Base-by-base conservation (phyloP, 31 red algal species). In the Bonnemaisonia californica region DNA sequence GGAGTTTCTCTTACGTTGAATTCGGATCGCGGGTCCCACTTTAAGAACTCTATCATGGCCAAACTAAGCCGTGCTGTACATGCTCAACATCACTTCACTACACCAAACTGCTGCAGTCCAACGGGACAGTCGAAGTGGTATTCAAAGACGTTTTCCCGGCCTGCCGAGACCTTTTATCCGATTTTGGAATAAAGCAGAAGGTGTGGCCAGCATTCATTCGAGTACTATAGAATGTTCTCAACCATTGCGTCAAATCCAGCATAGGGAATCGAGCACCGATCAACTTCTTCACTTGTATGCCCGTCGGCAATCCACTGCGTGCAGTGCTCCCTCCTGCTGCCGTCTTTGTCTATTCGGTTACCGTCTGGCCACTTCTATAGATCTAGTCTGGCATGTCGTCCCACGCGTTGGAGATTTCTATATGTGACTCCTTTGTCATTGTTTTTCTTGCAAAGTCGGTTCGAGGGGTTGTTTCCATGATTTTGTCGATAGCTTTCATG, bases 31-130 rank as follows among this genome's bases (percentile, higher is more conserved):
- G 59, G 59, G 8, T 16, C 59, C 9, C 59, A 63, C 59, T 63
- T 63, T 8, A 63, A 63, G n/a, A 63, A 63, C n/a, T 30, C n/a
- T 9, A 8, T 63, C 11, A 63, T 63, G 59, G 7, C n/a, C 8
- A 22, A 32, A 24, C 24, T 63, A 22, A 63, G 24, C 59, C n/a
- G 29, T 24, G 11, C 7, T 8, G n/a, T 22, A 32, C 59, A 63
- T 23, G 7, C 59, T 32, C 59, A 23, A 5, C 59, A 63, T 23
- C n/a, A 63, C 59, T 63, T 63, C 59, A 63, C 59, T 32, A 63
- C 59, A 9, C 11, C 59, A 32, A 18, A 24, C 8, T 30, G 7
- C 29, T 22, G 12, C n/a, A 63, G 59, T 63, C 59, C n/a, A 63
- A 63, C 59, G 59, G 59, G n/a, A 63, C 59, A 18, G 59, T 63